Conservation (phyloP, 129 eudicot species). For the Flaveria brownii region DNA sequence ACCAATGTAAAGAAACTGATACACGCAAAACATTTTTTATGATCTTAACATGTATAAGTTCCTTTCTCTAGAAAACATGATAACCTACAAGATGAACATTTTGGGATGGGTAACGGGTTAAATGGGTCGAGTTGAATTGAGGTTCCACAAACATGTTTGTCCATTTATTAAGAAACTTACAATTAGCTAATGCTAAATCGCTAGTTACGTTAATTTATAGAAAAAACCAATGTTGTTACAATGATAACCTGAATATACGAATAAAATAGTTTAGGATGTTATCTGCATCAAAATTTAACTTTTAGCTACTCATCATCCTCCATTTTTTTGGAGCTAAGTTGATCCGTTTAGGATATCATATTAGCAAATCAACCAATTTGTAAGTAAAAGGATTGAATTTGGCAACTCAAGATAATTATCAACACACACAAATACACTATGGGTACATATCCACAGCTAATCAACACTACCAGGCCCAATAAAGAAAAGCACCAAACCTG, state of each 20-base stretch:
- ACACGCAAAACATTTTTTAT: too few relatives aligned
- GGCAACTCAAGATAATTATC: constrained; percentile 12
- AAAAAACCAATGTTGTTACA: too few relatives aligned
- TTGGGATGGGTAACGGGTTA: background rate
- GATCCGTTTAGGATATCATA: background rate
- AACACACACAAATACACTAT: too few relatives aligned
- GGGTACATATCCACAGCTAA: constrained; percentile 48
- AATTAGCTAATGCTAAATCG: background rate
- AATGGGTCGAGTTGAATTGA: background rate
- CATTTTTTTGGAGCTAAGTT: too few relatives aligned
- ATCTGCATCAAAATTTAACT: too few relatives aligned
- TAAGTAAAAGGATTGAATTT: background rate
- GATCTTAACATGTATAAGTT: too few relatives aligned
- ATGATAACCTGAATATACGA: too few relatives aligned
- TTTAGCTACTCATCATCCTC: too few relatives aligned
- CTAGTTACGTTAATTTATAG: background rate
- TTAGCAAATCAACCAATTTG: background rate
- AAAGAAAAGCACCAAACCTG: constrained; percentile 84
- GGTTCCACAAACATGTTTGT: background rate
- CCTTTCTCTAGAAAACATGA: too few relatives aligned
- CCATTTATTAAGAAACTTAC: background rate
- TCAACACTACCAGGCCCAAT: constrained; percentile 94
- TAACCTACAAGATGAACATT: background rate
- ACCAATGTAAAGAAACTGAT: background rate
- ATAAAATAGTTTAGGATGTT: too few relatives aligned